Percentiles rank a stretch among this genome's conserved stretches.
phyloP scores from a whole-genome alignment of 2,329 filamentous ascomycete genomes.

The Neoarthrinium moseri region DNA sequence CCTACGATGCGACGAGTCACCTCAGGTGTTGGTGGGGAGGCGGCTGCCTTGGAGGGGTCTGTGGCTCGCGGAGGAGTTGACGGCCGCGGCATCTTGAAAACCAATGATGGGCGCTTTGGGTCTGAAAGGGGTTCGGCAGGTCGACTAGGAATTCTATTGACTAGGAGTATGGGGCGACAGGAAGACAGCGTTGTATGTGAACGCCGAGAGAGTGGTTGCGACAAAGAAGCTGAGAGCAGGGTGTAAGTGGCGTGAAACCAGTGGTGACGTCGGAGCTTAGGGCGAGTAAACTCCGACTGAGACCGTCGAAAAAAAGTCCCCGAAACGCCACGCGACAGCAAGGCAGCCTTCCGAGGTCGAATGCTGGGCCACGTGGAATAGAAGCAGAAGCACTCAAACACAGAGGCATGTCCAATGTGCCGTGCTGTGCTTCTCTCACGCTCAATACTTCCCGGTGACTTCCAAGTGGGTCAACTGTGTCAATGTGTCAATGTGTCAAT shows the following conservation, averaged over 20 bases:
- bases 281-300: conserved; percentile 6
- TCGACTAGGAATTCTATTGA: no score
- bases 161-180: background rate
- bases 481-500: no score
- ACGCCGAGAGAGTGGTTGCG: conserved; percentile 1
- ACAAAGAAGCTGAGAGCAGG: conserved; percentile 8
- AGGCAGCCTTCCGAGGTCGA: no score
- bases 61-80: conserved; percentile 41
- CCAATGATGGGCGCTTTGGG: no score
- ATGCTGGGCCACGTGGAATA: no score
- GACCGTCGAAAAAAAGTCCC: conserved; percentile 3
- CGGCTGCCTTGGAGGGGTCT: conserved; percentile 24
- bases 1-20: conserved; percentile 55
- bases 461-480: no score
- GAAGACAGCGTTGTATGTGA: background rate
- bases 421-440: no score
- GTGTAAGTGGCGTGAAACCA: background rate
- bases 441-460: no score
- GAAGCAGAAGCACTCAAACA: no score
- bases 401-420: no score
- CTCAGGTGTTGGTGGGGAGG: conserved; percentile 53
- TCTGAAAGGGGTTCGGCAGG: no score
- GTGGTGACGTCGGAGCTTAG: conserved; percentile 25
- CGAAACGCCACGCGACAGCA: no score
- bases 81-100: conserved; percentile 44